Base-by-base conservation (phyloP, 192 early-diverging fungal species). In the Phlyctochytrium planicorne region DNA sequence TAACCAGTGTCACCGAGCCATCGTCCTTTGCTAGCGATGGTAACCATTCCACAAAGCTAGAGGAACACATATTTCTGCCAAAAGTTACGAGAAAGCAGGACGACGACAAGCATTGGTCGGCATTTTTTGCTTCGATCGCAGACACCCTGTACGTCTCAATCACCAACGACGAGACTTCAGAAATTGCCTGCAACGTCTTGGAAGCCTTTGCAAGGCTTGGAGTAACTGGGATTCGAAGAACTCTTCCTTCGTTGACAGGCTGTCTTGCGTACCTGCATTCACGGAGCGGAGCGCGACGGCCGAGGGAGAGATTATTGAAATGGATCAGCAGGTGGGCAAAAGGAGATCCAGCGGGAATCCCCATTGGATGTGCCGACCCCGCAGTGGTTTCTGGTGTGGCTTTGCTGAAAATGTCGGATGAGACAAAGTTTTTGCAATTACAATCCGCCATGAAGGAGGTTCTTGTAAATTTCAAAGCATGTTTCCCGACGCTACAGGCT, bases 271-370 rank as follows among this genome's bases (percentile, higher is more conserved):
- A 55, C 29, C 34, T 65, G 32, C 69, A 71, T 59, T 32, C 56
- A 57, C 27, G 12, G 55, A 57, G 6, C 20, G 55, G 59, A 27
- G 29, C 34, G 29, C 34, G 61, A 1, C 56, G 50, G 35, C 52
- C 68, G 20, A 23, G 60, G 50, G 68, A 71, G 53, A 23, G 69
- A 27, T 35, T 71, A 4, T n/a, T 59, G 53, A 53, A 55, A 25
- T 29, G 63, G 34, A 30, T 65, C 1, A 10, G 10, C 4, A 30
- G 69, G 1, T 64, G 62, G 69, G 61, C 47, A 16, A 63, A 3
- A 14, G 33, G 27, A 10, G 63, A 16, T 50, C n/a, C 25, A 2
- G 61, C 61, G 30, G 34, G 27, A 6, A 16, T 34, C 29, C 27
- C 20, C 14, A 62, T 34, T 20, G 61, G 12, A 1, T 16, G 27